Conservation (phyloP, 1,284 basidiomycete genomes). For the Schizophyllum commune region DNA sequence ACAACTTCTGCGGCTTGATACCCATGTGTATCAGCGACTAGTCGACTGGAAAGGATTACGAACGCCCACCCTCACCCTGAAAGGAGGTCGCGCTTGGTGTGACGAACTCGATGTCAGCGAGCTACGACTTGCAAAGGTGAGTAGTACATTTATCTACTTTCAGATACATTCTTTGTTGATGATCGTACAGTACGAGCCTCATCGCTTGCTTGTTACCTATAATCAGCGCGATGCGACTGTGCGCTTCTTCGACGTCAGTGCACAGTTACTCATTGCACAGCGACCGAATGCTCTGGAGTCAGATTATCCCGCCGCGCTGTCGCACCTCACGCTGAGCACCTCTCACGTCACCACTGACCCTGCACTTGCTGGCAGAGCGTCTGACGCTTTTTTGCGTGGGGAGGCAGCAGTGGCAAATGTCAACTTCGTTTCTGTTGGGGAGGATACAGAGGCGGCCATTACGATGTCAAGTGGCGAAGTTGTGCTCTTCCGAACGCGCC, state of each 20-base stretch:
- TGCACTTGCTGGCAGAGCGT: conserved; percentile 26
- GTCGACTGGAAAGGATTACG: conserved; percentile 17
- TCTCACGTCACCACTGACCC: conserved; percentile 40
- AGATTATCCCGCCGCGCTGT: conserved; percentile 30
- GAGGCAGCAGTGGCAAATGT: neutral
- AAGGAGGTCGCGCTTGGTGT: conserved; percentile 46
- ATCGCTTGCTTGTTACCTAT: conserved; percentile 60
- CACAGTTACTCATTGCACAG: conserved; percentile 47
- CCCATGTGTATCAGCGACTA: conserved; percentile 34
- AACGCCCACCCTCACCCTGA: conserved; percentile 26
- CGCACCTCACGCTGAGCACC: conserved; percentile 56
- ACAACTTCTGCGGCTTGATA: conserved; percentile 35
- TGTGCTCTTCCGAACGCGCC: neutral
- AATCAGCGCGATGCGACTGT: conserved; percentile 56
- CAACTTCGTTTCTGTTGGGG: neutral
- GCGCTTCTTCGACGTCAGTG: conserved; percentile 61
- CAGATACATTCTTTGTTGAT: neutral
- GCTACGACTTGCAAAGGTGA: conserved; percentile 41
- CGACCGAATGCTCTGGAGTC: conserved; percentile 37
- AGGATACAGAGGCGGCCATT: neutral
- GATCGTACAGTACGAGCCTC: conserved; percentile 47
- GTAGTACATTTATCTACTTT: conserved; percentile 14
- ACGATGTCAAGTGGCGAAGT: neutral
- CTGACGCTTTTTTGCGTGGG: conserved; percentile 15
- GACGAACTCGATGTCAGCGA: conserved; percentile 35